These are phyloP conservation scores for Panicum virgatum DNA, from an alignment of 202 grass and related monocot species.

Conservation along the genomic window DNA sequence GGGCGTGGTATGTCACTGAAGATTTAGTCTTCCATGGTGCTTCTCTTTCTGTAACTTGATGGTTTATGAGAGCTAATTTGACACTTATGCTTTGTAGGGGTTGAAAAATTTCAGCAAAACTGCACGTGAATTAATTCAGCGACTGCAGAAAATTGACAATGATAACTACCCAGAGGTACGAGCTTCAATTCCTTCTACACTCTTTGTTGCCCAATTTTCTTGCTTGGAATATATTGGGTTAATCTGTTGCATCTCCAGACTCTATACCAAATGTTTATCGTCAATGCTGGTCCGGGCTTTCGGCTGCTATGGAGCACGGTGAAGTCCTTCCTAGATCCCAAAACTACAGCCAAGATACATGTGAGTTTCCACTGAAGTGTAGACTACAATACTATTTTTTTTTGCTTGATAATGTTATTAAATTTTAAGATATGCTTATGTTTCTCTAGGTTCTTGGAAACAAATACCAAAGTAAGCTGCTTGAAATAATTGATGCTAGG, in stretches of 20 bases:
- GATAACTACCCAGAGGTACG: conserved; percentile 96
- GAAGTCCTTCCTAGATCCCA: conserved; percentile 92
- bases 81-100: conserved; percentile 50
- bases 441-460: conserved; percentile 86
- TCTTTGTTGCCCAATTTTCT: conserved; percentile 12
- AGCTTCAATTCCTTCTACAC: not conserved
- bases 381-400: not conserved
- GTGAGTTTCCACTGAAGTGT: conserved; percentile 48
- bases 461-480: conserved; percentile 87
- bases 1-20: conserved; percentile 69
- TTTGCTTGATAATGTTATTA: conserved; percentile 13
- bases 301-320: conserved; percentile 91
- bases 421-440: conserved; percentile 12
- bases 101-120: conserved; percentile 99
- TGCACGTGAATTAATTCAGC: conserved; percentile 80
- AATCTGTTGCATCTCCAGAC: conserved; percentile 65
- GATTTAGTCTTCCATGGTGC: not conserved
- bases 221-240: not conserved
- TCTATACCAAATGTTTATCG: conserved; percentile 94
- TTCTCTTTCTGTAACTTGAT: conserved; percentile 4
- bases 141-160: conserved; percentile 91
- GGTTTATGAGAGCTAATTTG: conserved; percentile 16
- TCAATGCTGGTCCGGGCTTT: conserved; percentile 95
- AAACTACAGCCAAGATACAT: conserved; percentile 99
- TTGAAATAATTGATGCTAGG: conserved; percentile 93